phyloP scores from a whole-genome alignment of 345 rosid genomes.

The Ceriops decandra region DNA sequence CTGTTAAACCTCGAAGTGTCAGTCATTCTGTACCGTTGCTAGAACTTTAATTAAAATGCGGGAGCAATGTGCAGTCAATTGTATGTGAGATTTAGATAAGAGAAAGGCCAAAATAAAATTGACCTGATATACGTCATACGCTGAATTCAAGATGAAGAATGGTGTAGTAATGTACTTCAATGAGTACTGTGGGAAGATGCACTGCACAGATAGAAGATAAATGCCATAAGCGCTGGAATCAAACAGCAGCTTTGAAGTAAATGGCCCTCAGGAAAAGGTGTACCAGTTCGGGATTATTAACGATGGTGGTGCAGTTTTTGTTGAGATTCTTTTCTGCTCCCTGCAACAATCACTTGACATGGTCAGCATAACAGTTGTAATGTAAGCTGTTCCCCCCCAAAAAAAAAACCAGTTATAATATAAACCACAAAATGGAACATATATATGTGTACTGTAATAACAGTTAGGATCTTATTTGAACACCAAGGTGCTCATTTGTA shows the following conservation, averaged over 20 bases:
- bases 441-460: too few species aligned
- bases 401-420: neutral
- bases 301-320: constrained; percentile 48
- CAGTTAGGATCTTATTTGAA: neutral
- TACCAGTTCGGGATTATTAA: constrained; percentile 60
- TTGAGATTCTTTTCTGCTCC: constrained; percentile 60
- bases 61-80: constrained; percentile 1
- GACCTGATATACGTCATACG: constrained; percentile 92
- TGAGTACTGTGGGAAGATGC: constrained; percentile 80
- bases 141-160: constrained; percentile 78
- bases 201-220: constrained; percentile 44
- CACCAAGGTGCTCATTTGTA: neutral
- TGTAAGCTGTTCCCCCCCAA: too few species aligned
- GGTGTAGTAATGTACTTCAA: constrained; percentile 66
- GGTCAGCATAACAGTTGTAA: constrained; percentile 5
- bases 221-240: neutral
- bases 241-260: neutral
- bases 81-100: too few species aligned
- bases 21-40: neutral
- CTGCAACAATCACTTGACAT: constrained; percentile 36
- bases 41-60: neutral
- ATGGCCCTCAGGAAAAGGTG: neutral
- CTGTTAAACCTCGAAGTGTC: constrained; percentile 33
- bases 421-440: too few species aligned
- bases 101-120: neutral